A percentile compares a stretch with the other conserved stretches of the same genome.
Conservation (phyloP, 176 grass and related monocot species). For the Saccharum officinarum region DNA sequence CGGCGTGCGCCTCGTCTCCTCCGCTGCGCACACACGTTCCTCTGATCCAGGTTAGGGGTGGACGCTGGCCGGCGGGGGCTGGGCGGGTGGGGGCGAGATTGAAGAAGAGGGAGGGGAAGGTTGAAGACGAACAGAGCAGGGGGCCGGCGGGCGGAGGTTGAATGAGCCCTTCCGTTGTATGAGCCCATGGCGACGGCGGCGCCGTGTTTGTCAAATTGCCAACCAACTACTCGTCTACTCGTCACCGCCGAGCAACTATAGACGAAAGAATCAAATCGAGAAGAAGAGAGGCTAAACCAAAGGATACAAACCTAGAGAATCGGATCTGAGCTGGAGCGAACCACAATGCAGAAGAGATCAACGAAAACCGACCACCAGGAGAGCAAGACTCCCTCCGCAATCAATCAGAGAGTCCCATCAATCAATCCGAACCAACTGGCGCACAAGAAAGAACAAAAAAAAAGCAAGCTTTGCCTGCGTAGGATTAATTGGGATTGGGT, state of each 20-base stretch:
- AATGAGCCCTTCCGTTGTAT: no score
- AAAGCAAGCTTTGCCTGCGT: background rate
- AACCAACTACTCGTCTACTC: background rate
- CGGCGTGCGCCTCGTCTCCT: no score
- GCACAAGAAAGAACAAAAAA: background rate
- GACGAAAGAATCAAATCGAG: background rate
- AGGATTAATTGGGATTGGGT: background rate
- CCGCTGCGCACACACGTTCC: no score
- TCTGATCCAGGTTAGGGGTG: no score
- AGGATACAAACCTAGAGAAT: background rate
- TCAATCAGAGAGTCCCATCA: background rate
- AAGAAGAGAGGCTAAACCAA: background rate
- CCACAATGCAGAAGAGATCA: background rate
- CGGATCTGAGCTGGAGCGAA: background rate
- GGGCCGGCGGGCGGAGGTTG: no score
- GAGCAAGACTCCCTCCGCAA: background rate
- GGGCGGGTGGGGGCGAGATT: no score
- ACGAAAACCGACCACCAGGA: background rate
- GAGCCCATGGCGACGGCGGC: background rate
- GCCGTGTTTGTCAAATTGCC: background rate
- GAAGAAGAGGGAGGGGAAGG: no score
- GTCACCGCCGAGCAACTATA: no score
- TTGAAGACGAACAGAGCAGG: no score
- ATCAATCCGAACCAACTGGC: background rate
- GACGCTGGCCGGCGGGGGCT: no score